These are phyloP conservation scores for Apiotrichum sp. DNA, from an alignment of 1,284 basidiomycete species.

Conservation along the genomic window DNA sequence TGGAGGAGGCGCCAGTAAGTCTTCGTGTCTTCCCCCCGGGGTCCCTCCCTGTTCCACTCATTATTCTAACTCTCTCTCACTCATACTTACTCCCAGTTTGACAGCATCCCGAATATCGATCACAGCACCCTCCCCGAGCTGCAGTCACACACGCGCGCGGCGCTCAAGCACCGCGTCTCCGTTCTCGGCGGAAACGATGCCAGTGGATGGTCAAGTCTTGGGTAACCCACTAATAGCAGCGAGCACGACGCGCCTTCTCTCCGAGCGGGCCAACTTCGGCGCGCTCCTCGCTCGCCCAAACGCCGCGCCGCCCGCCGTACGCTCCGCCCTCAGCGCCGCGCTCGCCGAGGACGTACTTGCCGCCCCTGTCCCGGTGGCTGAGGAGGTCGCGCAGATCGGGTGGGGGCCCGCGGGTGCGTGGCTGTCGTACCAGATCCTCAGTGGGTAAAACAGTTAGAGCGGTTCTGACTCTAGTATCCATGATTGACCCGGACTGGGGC, in stretches of 20 bases:
- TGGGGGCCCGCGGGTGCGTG: background rate
- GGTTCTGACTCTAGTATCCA: background rate
- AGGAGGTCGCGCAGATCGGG: background rate
- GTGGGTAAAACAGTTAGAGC: background rate
- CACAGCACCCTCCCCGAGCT: background rate
- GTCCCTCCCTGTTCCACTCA: too few species aligned
- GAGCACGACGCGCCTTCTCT: background rate
- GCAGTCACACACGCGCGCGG: background rate
- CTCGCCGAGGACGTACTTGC: background rate
- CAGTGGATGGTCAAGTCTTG: background rate
- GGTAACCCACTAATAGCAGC: background rate
- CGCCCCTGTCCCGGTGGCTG: background rate
- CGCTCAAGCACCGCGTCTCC: background rate
- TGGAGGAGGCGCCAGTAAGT: background rate
- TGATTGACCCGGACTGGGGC: background rate
- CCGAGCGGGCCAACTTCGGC: background rate
- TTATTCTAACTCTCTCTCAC: background rate
- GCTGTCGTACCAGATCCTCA: background rate
- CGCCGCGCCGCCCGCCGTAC: background rate
- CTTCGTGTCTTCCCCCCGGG: background rate
- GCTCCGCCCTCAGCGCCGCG: background rate
- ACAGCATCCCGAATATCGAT: background rate
- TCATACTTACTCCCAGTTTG: background rate
- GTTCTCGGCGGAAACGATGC: background rate
- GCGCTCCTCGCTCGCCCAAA: background rate